Evolutionary conservation across 2,329 filamentous ascomycete genomes (phyloP), one percentile per base, ranked within the genome.

Genomic region (Metarhizium guizhouense): DNA sequence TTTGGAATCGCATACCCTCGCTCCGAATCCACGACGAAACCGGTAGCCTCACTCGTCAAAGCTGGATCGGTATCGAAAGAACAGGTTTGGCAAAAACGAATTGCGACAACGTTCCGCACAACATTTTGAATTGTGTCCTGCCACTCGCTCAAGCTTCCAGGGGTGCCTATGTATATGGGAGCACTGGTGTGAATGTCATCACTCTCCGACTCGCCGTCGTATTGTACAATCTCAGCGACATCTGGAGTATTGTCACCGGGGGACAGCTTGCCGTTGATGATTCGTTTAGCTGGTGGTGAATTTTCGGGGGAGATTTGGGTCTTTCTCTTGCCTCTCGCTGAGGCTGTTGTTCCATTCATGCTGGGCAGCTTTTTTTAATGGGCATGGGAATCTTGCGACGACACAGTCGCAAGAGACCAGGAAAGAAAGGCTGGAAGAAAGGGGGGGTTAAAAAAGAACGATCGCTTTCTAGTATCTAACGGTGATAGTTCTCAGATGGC

Each of bases 11-110:
- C 86, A 64, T 76, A 87, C 70, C 94, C 94, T 70, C 84, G 85
- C 73, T 96, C 87, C 5, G 94, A 90, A 74, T 99, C 94, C 29
- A 99, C 94, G 16, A 99, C 92, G 68, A 99, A 99, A 7, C 94
- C 94, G 0, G 94, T 99, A 3, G 94, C 94, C 75, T 99, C 94
- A 65, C 91, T 96, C 18, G 90, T 90, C 70, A 95, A 81, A 6
- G 94, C 94, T 32, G 90, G 78, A 64, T 99, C 94, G n/a, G 94
- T 97, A 70, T 99, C 94, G 70, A 99, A 99, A 29, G 93, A 92
- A 70, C 90, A 95, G 0, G 94, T 96, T 78, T 96, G 91, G 70
- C 93, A 97, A 76, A 99, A 99, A 62, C 95, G 88, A 65, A 99
- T 97, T n/a, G 93, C 96, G 52, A 99, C 94, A 18, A 97, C 94